Percentiles rank a stretch among this genome's conserved stretches.
These are phyloP conservation scores for Ganoderma sp. DNA, from an alignment of 1,284 basidiomycete species.

Conservation along the genomic window DNA sequence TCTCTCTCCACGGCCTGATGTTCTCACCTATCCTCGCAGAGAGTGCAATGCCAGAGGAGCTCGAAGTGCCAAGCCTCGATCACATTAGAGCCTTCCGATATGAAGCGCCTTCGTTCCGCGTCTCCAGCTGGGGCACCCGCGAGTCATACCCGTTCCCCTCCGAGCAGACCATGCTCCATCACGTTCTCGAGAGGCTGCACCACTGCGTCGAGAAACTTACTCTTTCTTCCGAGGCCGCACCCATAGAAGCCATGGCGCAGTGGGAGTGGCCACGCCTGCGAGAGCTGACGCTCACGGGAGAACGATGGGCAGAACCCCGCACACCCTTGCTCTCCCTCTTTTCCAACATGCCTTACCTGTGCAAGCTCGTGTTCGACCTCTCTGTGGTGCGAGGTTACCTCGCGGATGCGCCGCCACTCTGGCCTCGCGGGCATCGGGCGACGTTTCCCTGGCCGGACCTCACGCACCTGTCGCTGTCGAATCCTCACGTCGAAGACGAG, in stretches of 20 bases:
- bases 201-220: neutral
- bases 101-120: neutral
- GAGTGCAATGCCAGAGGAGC: neutral
- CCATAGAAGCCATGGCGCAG: neutral
- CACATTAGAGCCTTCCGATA: neutral
- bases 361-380: slow-evolving; percentile 5
- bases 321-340: slow-evolving; percentile 6
- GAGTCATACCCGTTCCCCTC: neutral
- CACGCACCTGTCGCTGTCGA: slow-evolving; percentile 3
- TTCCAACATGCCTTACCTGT: neutral
- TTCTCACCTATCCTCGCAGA: neutral
- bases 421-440: neutral
- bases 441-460: slow-evolving; percentile 1
- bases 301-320: neutral
- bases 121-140: slow-evolving; percentile 4
- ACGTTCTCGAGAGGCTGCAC: slow-evolving; percentile 3
- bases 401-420: neutral
- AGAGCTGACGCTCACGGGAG: slow-evolving; percentile 7
- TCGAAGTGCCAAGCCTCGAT: neutral
- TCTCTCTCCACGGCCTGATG: neutral
- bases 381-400: neutral
- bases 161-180: neutral
- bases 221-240: slow-evolving; percentile 8
- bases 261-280: slow-evolving; percentile 10
- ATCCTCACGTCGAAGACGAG: neutral